A percentile compares a stretch with the other conserved stretches of the same genome.
Conservation (phyloP, 208 protist genomes). For the Crithidia bombi region DNA sequence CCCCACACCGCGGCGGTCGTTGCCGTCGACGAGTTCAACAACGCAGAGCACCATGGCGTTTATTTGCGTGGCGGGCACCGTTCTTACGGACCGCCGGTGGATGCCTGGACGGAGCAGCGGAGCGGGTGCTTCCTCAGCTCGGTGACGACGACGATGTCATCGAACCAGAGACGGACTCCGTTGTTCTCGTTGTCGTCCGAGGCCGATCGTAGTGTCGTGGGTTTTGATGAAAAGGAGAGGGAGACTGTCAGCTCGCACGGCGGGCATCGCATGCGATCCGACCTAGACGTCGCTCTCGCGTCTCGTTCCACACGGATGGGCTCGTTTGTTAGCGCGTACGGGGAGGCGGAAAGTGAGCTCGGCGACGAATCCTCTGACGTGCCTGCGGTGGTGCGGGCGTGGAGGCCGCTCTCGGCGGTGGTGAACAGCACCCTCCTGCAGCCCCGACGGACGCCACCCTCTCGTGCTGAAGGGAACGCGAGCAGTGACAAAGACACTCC, state of each 20-base stretch:
- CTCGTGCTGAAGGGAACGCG: not conserved
- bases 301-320: not conserved
- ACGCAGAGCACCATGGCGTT: not conserved
- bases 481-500: not conserved
- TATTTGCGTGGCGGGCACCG: too few species aligned
- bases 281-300: slow-evolving; percentile 10
- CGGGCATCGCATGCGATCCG: not conserved
- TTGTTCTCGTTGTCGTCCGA: not conserved
- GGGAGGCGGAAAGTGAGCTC: not conserved
- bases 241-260: too few species aligned
- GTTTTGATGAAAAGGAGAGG: too few species aligned
- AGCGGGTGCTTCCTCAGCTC: slow-evolving; percentile 6
- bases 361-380: not conserved
- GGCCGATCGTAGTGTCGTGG: too few species aligned
- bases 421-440: not conserved
- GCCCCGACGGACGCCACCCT: not conserved
- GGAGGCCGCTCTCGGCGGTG: slow-evolving; percentile 13
- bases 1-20: not conserved
- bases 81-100: not conserved
- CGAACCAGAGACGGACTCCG: not conserved
- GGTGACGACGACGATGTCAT: not conserved
- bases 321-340: not conserved
- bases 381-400: slow-evolving; percentile 12
- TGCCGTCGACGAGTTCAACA: not conserved
- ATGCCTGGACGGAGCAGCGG: slow-evolving; percentile 9